A percentile compares a stretch with the other conserved stretches of the same genome.
phyloP scores from a whole-genome alignment of 305 asterid genomes.

The Euphrasia arctica region DNA sequence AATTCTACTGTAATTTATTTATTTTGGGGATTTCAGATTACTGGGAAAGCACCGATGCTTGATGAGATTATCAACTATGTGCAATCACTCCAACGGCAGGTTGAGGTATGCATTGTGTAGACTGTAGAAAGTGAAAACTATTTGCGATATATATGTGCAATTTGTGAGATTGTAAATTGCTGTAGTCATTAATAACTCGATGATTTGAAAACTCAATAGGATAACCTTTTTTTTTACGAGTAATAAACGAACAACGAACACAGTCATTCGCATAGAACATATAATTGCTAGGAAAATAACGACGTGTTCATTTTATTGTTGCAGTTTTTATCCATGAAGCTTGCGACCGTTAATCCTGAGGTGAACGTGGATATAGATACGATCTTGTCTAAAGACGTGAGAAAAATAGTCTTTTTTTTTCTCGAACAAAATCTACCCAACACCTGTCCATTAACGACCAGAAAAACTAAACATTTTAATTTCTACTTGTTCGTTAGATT shows the following conservation, averaged over 20 bases:
- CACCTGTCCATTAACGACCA: neutral
- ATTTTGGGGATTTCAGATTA: conserved; percentile 19
- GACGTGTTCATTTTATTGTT: conserved; percentile 20
- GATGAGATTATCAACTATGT: conserved; percentile 97
- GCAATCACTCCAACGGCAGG: conserved; percentile 87
- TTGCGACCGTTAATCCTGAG: conserved; percentile 88
- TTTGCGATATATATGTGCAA: neutral
- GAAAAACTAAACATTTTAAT: conserved; percentile 11
- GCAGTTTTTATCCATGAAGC: conserved; percentile 95
- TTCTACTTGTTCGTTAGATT: conserved; percentile 34
- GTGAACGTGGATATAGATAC: conserved; percentile 62
- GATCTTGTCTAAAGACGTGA: conserved; percentile 71
- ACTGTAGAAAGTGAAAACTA: neutral
- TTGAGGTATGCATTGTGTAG: conserved; percentile 53
- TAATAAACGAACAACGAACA: neutral
- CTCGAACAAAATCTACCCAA: neutral
- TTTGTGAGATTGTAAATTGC: neutral
- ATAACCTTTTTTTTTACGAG: no score
- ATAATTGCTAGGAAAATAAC: neutral
- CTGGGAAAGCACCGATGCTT: conserved; percentile 80
- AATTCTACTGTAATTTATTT: conserved; percentile 2
- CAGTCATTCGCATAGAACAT: conserved; percentile 4
- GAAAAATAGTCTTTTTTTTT: conserved; percentile 20
- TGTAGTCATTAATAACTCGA: neutral
- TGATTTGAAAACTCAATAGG: neutral